phyloP scores from a whole-genome alignment of 306 rosid species.

The Castanopsis chinensis region DNA sequence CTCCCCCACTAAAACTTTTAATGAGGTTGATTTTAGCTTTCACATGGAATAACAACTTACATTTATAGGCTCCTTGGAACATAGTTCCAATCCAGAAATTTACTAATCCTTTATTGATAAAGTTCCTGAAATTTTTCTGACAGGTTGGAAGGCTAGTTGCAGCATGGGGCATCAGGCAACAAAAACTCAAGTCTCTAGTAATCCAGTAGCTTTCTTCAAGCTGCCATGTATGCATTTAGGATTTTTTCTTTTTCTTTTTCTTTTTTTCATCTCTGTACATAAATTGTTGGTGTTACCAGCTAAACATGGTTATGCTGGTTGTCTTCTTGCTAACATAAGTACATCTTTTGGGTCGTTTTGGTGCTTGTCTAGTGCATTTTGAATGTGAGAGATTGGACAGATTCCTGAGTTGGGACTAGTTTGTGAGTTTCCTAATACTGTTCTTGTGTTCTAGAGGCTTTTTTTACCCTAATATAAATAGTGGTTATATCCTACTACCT shows the following conservation, averaged over 20 bases:
- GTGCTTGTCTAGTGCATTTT: not conserved
- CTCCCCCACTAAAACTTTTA: not conserved
- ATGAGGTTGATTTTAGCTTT: not conserved
- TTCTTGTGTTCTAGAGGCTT: not conserved
- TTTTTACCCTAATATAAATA: not conserved
- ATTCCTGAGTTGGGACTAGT: not conserved
- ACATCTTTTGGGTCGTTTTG: not conserved
- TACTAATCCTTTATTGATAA: not conserved
- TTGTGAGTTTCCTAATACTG: not conserved
- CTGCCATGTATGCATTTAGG: not conserved
- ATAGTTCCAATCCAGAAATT: not conserved
- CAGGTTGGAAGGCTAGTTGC: not conserved
- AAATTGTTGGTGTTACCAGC: not conserved
- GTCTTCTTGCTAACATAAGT: slow-evolving; percentile 1
- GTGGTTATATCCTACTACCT: not conserved
- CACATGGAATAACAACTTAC: not conserved
- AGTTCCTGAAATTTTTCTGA: not conserved
- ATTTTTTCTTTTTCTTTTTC: too few relatives aligned
- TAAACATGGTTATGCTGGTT: not conserved
- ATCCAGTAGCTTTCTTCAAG: not conserved
- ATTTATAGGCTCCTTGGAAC: not conserved
- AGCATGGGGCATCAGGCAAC: not conserved
- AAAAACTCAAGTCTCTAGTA: not conserved
- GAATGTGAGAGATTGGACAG: not conserved
- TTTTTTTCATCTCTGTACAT: not conserved